Conservation (phyloP, 2,329 filamentous ascomycete genomes). For the Massarina eburnea region DNA sequence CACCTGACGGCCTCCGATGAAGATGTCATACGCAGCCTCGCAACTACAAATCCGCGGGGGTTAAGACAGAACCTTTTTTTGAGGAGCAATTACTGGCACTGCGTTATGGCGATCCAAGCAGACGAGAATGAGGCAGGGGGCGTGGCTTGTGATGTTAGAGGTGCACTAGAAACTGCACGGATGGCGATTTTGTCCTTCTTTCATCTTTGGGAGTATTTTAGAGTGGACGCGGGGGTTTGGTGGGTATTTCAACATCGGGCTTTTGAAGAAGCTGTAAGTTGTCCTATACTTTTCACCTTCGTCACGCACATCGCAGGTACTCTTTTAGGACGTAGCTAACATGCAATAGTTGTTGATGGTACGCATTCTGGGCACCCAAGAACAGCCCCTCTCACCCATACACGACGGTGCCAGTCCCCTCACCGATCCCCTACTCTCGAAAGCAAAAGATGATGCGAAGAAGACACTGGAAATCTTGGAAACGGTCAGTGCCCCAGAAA, state of each 20-base stretch:
- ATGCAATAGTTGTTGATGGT: conserved; percentile 40
- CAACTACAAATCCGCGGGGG: conserved; percentile 63
- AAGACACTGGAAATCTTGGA: conserved; percentile 51
- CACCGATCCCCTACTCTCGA: conserved; percentile 36
- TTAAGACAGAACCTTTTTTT: conserved; percentile 76
- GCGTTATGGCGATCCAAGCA: conserved; percentile 76
- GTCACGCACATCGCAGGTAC: neutral
- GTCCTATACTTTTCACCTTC: neutral
- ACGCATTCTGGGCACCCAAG: conserved; percentile 41
- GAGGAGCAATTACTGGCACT: conserved; percentile 81
- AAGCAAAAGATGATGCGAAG: conserved; percentile 47
- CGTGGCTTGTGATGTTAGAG: conserved; percentile 61
- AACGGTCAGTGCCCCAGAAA: conserved; percentile 47
- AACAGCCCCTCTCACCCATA: conserved; percentile 31
- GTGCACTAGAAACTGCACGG: conserved; percentile 73
- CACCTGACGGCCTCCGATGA: conserved; percentile 70
- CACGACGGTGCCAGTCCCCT: conserved; percentile 26
- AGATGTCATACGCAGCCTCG: conserved; percentile 59
- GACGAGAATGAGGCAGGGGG: conserved; percentile 63
- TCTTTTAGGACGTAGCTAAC: neutral
- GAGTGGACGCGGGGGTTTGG: conserved; percentile 74
- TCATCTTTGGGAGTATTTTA: conserved; percentile 68
- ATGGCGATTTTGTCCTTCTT: conserved; percentile 76
- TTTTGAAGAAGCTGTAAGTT: conserved; percentile 74
- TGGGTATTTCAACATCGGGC: conserved; percentile 83